These are phyloP conservation scores for Santalum album DNA, from an alignment of 164 flowering plant genomes.

Conservation along the genomic window DNA sequence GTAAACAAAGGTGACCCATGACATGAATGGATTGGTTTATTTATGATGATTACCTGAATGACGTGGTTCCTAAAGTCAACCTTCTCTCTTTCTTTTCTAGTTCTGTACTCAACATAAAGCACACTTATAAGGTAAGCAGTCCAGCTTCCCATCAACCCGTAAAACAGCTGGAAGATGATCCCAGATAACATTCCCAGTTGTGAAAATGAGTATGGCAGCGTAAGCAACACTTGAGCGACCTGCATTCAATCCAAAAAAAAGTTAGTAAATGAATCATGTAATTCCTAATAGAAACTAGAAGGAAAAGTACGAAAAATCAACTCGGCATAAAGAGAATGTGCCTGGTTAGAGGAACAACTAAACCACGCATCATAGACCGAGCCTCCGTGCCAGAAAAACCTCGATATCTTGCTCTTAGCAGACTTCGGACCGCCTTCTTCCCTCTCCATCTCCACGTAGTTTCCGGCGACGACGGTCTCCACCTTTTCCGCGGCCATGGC, in stretches of 20 bases:
- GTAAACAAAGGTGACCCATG: too few species aligned
- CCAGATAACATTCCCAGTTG: slow-evolving; percentile 72
- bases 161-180: slow-evolving; percentile 55
- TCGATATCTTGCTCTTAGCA: slow-evolving; percentile 34
- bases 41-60: slow-evolving; percentile 41
- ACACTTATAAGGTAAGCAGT: slow-evolving; percentile 69
- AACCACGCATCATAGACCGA: slow-evolving; percentile 76
- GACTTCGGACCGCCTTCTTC: slow-evolving; percentile 28
- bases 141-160: slow-evolving; percentile 76
- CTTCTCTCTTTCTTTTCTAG: slow-evolving; percentile 66
- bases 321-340: not conserved
- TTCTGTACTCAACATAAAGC: slow-evolving; percentile 66
- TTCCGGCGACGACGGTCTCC: slow-evolving; percentile 61
- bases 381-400: slow-evolving; percentile 65
- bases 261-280: not conserved
- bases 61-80: slow-evolving; percentile 72
- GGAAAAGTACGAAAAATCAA: not conserved
- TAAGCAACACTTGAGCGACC: slow-evolving; percentile 71
- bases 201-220: slow-evolving; percentile 65
- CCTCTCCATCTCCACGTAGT: slow-evolving; percentile 61
- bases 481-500: slow-evolving; percentile 70
- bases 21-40: not conserved
- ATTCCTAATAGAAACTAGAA: not conserved
- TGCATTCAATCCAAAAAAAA: slow-evolving; percentile 5
- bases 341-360: slow-evolving; percentile 75